A percentile compares a stretch with the other conserved stretches of the same genome.
These are phyloP conservation scores for Naganishia kalamii DNA, from an alignment of 768 basidiomycete genomes.

Conservation along the genomic window DNA sequence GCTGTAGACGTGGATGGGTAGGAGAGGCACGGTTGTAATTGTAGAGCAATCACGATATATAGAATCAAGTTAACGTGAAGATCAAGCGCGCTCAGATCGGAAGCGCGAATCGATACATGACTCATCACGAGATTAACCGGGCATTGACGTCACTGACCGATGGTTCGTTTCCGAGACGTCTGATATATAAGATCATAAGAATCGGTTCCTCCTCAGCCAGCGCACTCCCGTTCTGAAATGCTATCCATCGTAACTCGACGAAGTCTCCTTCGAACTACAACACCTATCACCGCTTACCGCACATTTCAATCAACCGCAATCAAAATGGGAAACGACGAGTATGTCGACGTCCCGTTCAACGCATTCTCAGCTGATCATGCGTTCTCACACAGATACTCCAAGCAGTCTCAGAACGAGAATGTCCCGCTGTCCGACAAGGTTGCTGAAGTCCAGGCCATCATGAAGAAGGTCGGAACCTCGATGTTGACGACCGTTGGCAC, in stretches of 20 bases:
- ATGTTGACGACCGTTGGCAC: conserved; percentile 27
- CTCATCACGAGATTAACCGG: no score
- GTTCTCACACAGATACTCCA: conserved; percentile 13
- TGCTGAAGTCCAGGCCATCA: conserved; percentile 25
- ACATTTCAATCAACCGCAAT: conserved; percentile 25
- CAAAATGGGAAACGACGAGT: conserved; percentile 57
- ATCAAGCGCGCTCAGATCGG: no score
- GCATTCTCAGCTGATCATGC: background rate
- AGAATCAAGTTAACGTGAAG: no score
- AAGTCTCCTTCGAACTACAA: background rate
- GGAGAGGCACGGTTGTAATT: conserved; percentile 3
- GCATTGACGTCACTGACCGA: background rate
- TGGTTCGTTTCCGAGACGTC: background rate
- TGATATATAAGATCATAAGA: background rate
- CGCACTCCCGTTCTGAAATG: background rate
- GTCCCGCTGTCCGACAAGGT: conserved; percentile 19
- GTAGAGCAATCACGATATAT: background rate
- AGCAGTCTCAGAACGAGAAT: conserved; percentile 21
- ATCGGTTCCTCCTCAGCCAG: background rate
- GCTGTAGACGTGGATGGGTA: background rate
- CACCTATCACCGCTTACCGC: conserved; percentile 12
- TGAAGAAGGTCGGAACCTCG: conserved; percentile 24
- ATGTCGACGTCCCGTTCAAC: conserved; percentile 50
- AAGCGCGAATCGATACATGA: no score
- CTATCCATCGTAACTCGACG: conserved; percentile 5